Conservation (phyloP, 768 basidiomycete genomes). For the Psilocybe tampanensis region DNA sequence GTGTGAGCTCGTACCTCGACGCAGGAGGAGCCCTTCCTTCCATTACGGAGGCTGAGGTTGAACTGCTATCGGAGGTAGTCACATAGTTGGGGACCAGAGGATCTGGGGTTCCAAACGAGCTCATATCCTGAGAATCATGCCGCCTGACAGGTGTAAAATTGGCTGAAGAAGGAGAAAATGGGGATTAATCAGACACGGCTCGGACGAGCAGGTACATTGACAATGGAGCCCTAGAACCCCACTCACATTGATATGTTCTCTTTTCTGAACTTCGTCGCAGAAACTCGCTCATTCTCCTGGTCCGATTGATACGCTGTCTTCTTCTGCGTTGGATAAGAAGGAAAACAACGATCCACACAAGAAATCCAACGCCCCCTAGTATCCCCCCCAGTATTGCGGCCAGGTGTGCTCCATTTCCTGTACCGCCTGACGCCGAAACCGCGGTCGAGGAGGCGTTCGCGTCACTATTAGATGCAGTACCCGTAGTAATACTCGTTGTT, state of each 20-base stretch:
- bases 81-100: not conserved
- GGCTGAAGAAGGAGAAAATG: not conserved
- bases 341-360: not conserved
- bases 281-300: not conserved
- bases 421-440: not conserved
- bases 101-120: not conserved
- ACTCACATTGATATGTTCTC: not conserved
- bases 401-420: not conserved
- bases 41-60: not conserved
- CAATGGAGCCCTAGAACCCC: too few species aligned
- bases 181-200: too few species aligned
- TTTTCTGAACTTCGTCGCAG: not conserved
- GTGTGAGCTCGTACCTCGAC: not conserved
- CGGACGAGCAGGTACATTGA: not conserved
- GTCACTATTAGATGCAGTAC: not conserved
- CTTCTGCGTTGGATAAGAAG: not conserved
- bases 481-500: not conserved
- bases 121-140: not conserved
- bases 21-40: not conserved
- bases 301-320: not conserved
- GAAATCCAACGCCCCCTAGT: not conserved
- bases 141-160: not conserved
- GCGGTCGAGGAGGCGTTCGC: not conserved
- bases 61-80: not conserved
- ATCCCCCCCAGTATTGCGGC: not conserved